Percentiles rank a stretch among this genome's conserved stretches.
Conservation (phyloP, 495 filamentous ascomycete species). For the Sordaria brevicollis region DNA sequence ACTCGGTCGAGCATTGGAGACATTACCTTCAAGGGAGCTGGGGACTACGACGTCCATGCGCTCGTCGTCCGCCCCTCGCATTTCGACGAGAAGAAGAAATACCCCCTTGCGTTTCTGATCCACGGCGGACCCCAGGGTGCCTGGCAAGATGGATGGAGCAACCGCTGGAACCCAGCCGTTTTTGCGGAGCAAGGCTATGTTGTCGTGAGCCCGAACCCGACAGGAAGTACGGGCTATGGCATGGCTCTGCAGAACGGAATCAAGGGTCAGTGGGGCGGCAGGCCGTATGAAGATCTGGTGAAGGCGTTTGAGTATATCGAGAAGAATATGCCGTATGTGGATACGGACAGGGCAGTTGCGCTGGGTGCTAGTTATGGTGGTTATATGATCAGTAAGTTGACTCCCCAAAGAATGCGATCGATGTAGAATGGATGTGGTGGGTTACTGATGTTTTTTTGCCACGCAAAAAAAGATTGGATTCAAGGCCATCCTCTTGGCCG, state of each 20-base stretch:
- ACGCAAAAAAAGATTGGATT: slow-evolving; percentile 54
- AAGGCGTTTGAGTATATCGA: slow-evolving; percentile 70
- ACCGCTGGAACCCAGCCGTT: slow-evolving; percentile 82
- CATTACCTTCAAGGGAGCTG: slow-evolving; percentile 53
- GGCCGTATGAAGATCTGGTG: slow-evolving; percentile 71
- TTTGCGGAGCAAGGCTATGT: slow-evolving; percentile 91
- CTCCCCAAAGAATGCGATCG: neutral
- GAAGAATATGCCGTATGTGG: slow-evolving; percentile 61
- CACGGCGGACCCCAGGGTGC: slow-evolving; percentile 85
- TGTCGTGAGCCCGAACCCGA: slow-evolving; percentile 80
- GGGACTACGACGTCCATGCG: slow-evolving; percentile 56
- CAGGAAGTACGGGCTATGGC: slow-evolving; percentile 78
- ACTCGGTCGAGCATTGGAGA: slow-evolving; percentile 50
- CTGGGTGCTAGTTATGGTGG: slow-evolving; percentile 82
- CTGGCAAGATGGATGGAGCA: slow-evolving; percentile 78
- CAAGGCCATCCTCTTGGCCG: slow-evolving; percentile 59
- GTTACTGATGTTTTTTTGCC: slow-evolving; percentile 4
- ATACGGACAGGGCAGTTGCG: slow-evolving; percentile 67
- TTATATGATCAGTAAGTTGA: slow-evolving; percentile 63
- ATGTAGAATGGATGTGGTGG: neutral
- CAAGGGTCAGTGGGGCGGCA: slow-evolving; percentile 64
- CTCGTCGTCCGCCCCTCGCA: slow-evolving; percentile 71
- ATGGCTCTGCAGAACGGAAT: slow-evolving; percentile 72
- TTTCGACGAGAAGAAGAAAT: slow-evolving; percentile 63
- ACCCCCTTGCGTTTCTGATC: slow-evolving; percentile 74